phyloP scores from a whole-genome alignment of 495 filamentous ascomycete species.

The Penicillium daleae region DNA sequence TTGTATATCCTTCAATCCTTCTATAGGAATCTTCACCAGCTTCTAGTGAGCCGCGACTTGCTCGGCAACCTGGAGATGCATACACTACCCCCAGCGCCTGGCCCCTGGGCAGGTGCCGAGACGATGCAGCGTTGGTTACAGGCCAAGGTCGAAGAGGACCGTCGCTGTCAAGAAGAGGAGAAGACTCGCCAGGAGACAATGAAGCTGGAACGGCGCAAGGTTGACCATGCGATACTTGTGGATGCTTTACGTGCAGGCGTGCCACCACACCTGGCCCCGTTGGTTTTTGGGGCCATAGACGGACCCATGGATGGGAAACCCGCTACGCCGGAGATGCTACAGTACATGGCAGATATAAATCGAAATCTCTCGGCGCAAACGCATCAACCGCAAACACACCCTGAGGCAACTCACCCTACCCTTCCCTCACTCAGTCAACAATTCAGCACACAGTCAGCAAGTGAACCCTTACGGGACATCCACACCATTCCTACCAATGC shows the following conservation, averaged over 20 bases:
- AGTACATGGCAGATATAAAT: conserved; percentile 5
- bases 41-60: conserved; percentile 37
- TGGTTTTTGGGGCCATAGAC: conserved; percentile 81
- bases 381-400: not conserved
- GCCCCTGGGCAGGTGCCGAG: conserved; percentile 74
- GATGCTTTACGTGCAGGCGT: conserved; percentile 81
- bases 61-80: conserved; percentile 31
- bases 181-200: conserved; percentile 79
- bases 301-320: not conserved
- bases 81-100: conserved; percentile 69
- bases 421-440: conserved; percentile 11
- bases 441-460: not conserved
- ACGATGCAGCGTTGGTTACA: conserved; percentile 82
- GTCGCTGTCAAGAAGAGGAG: conserved; percentile 83
- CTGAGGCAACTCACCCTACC: not conserved
- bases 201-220: conserved; percentile 77
- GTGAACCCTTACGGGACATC: not conserved
- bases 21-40: conserved; percentile 43
- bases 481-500: not conserved
- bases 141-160: conserved; percentile 85
- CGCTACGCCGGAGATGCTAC: not conserved
- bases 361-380: not conserved
- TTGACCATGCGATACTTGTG: conserved; percentile 82
- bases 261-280: conserved; percentile 82
- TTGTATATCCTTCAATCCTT: conserved; percentile 40